phyloP scores from a whole-genome alignment of 1,284 basidiomycete species.

The Malassezia sp. region DNA sequence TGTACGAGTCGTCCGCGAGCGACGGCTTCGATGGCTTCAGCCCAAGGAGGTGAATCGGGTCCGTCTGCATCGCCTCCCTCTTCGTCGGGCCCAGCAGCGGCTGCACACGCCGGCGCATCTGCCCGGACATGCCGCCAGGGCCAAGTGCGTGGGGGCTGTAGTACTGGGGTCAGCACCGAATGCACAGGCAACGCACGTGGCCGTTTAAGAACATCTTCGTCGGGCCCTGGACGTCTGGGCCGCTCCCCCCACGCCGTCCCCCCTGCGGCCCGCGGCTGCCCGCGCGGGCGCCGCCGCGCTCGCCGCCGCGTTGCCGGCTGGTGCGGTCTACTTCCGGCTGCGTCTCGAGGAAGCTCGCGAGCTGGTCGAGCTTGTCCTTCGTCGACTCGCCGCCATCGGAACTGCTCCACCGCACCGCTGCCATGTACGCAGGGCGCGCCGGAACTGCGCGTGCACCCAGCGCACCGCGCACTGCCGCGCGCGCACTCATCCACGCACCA shows the following conservation, averaged over 20 bases:
- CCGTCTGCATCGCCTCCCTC: slow-evolving; percentile 43
- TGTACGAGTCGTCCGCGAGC: slow-evolving; percentile 50
- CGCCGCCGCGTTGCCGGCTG: neutral
- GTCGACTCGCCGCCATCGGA: neutral
- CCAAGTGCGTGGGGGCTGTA: slow-evolving; percentile 29
- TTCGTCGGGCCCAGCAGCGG: slow-evolving; percentile 33
- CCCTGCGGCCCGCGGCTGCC: neutral
- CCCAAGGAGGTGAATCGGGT: slow-evolving; percentile 51
- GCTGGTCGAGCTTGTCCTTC: slow-evolving; percentile 13
- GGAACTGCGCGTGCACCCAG: neutral
- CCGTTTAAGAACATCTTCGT: slow-evolving; percentile 14
- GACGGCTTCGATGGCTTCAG: slow-evolving; percentile 45
- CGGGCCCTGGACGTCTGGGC: slow-evolving; percentile 1
- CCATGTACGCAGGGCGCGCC: neutral
- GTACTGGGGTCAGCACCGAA: slow-evolving; percentile 17
- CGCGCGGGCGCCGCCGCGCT: neutral
- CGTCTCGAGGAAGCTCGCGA: slow-evolving; percentile 15
- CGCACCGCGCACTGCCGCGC: neutral
- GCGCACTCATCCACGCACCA: neutral
- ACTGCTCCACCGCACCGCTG: slow-evolving; percentile 1
- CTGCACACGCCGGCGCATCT: slow-evolving; percentile 11
- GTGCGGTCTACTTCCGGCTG: slow-evolving; percentile 7
- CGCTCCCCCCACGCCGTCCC: neutral
- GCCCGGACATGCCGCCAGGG: slow-evolving; percentile 17
- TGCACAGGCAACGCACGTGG: slow-evolving; percentile 1